A percentile compares a stretch with the other conserved stretches of the same genome.
Evolutionary conservation across 2,329 filamentous ascomycete species (phyloP).

Genomic region (Ceratocystis cacaofunesta): DNA sequence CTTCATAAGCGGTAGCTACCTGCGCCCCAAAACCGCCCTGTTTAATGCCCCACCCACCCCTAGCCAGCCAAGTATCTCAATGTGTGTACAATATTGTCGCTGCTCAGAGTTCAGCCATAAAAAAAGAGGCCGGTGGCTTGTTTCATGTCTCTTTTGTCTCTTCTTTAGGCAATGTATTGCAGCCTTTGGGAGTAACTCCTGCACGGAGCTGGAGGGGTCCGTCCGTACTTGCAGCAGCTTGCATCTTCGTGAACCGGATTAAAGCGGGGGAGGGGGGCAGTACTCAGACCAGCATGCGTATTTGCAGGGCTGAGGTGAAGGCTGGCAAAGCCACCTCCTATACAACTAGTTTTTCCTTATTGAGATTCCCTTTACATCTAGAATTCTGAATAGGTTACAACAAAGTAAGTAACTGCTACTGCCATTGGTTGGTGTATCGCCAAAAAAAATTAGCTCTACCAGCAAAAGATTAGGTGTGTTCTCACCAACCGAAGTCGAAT

Average conservation of each 20-base stretch:
- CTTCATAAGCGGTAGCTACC: not conserved
- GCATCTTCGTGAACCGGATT: not conserved
- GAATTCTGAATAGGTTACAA: not conserved
- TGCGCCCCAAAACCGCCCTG: not conserved
- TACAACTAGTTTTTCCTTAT: not conserved
- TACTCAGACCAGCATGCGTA: conserved; percentile 1
- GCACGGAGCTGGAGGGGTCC: not conserved
- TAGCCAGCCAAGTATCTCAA: not conserved
- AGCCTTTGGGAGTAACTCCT: not conserved
- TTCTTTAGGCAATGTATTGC: not conserved
- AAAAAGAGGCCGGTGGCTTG: not conserved
- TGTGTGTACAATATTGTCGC: not conserved
- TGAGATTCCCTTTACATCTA: not conserved
- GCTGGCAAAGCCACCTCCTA: conserved; percentile 9
- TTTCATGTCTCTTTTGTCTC: not conserved
- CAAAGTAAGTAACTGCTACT: conserved; percentile 13
- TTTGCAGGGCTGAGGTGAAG: not conserved
- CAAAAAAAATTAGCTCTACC: conserved; percentile 20
- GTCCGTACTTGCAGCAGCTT: not conserved
- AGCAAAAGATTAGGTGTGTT: conserved; percentile 22
- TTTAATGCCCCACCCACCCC: not conserved
- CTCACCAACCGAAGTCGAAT: conserved; percentile 17
- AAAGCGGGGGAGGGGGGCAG: not conserved
- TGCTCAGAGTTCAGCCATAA: not conserved
- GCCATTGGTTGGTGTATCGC: too few relatives aligned